phyloP scores from a whole-genome alignment of 306 rosid species.

The Pyrus pyrifolia region DNA sequence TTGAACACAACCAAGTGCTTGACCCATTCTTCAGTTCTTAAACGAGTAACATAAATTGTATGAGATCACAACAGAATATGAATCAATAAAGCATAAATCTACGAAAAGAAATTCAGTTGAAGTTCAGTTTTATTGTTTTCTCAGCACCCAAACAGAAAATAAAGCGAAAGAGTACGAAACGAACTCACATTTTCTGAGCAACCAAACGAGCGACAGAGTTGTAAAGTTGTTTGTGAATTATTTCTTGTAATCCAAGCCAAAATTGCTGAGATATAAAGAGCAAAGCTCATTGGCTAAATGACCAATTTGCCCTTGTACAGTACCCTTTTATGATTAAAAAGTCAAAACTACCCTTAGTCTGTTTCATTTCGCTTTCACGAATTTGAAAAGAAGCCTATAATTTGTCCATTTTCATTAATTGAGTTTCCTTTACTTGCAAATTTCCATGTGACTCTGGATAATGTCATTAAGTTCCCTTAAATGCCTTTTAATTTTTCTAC shows the following conservation, averaged over 20 bases:
- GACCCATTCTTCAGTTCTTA: constrained; percentile 55
- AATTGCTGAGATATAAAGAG: background rate
- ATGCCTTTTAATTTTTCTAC: background rate
- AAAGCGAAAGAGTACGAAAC: background rate
- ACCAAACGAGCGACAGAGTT: background rate
- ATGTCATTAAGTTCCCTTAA: background rate
- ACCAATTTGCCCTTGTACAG: background rate
- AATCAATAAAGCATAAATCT: background rate
- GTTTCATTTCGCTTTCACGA: background rate
- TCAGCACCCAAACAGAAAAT: background rate
- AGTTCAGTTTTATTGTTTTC: background rate
- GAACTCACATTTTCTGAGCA: background rate
- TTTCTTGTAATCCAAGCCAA: background rate
- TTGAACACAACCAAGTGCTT: constrained; percentile 44
- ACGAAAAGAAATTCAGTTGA: too few species aligned
- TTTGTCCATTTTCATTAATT: background rate
- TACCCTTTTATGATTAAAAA: background rate
- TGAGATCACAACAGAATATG: background rate
- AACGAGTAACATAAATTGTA: background rate
- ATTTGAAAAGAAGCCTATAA: too few species aligned
- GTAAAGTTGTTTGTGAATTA: background rate
- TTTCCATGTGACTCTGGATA: background rate
- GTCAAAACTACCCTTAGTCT: background rate
- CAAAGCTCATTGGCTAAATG: background rate
- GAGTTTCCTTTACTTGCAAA: background rate